These are phyloP conservation scores for Seiridium unicorne DNA, from an alignment of 2,329 filamentous ascomycete species.

Conservation along the genomic window DNA sequence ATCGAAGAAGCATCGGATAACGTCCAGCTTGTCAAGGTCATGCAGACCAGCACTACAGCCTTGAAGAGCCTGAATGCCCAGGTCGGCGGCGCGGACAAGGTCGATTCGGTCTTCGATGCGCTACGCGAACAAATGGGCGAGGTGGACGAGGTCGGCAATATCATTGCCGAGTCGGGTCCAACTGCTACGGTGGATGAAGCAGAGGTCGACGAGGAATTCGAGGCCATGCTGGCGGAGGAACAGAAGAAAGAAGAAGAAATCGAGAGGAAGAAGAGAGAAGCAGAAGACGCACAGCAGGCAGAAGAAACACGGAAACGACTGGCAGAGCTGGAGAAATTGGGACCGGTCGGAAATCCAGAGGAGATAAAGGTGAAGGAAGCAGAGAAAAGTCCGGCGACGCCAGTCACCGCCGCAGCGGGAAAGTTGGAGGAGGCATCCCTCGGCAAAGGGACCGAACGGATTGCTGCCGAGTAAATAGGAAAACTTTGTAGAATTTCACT, in stretches of 20 bases:
- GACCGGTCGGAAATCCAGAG: constrained; percentile 32
- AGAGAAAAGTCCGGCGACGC: constrained; percentile 22
- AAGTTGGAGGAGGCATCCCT: constrained; percentile 37
- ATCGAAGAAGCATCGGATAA: constrained; percentile 86
- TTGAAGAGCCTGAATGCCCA: constrained; percentile 72
- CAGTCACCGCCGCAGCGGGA: constrained; percentile 28
- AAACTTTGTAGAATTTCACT: not conserved
- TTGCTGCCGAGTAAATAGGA: constrained; percentile 8
- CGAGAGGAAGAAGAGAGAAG: constrained; percentile 38
- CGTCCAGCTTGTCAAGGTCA: constrained; percentile 76
- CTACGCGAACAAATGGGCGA: constrained; percentile 78
- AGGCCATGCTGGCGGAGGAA: constrained; percentile 66
- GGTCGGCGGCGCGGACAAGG: constrained; percentile 72
- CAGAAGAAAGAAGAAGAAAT: constrained; percentile 49
- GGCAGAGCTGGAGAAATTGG: constrained; percentile 43
- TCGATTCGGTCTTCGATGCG: constrained; percentile 72
- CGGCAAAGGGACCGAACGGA: constrained; percentile 23
- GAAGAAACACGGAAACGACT: constrained; percentile 48
- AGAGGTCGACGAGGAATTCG: constrained; percentile 86
- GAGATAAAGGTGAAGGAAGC: constrained; percentile 33
- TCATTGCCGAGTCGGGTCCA: constrained; percentile 65
- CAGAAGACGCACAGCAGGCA: constrained; percentile 42
- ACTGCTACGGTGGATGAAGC: constrained; percentile 64
- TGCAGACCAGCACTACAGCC: constrained; percentile 74
- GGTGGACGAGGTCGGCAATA: constrained; percentile 77